These are phyloP conservation scores for Botryotinia convoluta DNA, from an alignment of 2,329 filamentous ascomycete species.

Conservation along the genomic window DNA sequence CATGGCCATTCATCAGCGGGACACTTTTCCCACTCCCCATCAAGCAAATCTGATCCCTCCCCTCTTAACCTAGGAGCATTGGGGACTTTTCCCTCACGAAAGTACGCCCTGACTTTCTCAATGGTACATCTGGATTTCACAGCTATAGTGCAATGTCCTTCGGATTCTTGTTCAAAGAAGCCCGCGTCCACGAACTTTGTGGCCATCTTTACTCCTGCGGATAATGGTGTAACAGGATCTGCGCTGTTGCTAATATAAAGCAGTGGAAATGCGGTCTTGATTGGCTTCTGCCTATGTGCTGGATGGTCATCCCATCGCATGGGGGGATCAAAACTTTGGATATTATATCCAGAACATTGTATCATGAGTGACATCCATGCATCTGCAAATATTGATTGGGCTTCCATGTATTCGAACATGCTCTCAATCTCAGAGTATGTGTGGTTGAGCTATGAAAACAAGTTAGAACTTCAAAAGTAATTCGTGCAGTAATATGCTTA, in stretches of 20 bases:
- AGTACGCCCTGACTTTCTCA: slow-evolving; percentile 31
- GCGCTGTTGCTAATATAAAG: slow-evolving; percentile 43
- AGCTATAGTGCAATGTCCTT: slow-evolving; percentile 33
- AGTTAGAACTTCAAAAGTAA: neutral
- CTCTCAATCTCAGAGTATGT: slow-evolving; percentile 31
- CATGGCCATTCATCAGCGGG: slow-evolving; percentile 33
- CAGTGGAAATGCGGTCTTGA: slow-evolving; percentile 41
- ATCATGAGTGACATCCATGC: slow-evolving; percentile 33
- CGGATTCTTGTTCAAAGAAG: slow-evolving; percentile 34
- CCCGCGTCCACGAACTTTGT: slow-evolving; percentile 33
- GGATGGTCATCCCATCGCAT: slow-evolving; percentile 37
- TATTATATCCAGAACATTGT: slow-evolving; percentile 30
- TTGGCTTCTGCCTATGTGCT: slow-evolving; percentile 30
- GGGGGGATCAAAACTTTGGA: slow-evolving; percentile 31
- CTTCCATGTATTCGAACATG: slow-evolving; percentile 29
- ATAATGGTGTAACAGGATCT: slow-evolving; percentile 42
- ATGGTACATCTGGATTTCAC: slow-evolving; percentile 33
- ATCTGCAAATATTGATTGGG: slow-evolving; percentile 29
- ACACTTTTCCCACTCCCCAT: slow-evolving; percentile 34
- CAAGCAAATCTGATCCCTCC: slow-evolving; percentile 22
- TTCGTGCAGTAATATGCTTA: slow-evolving; percentile 19
- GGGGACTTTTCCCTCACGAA: slow-evolving; percentile 32
- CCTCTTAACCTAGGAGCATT: slow-evolving; percentile 23
- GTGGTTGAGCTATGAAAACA: slow-evolving; percentile 30
- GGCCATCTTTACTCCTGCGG: slow-evolving; percentile 35